phyloP scores from a whole-genome alignment of 345 rosid species.

The Aurinia saxatilis region DNA sequence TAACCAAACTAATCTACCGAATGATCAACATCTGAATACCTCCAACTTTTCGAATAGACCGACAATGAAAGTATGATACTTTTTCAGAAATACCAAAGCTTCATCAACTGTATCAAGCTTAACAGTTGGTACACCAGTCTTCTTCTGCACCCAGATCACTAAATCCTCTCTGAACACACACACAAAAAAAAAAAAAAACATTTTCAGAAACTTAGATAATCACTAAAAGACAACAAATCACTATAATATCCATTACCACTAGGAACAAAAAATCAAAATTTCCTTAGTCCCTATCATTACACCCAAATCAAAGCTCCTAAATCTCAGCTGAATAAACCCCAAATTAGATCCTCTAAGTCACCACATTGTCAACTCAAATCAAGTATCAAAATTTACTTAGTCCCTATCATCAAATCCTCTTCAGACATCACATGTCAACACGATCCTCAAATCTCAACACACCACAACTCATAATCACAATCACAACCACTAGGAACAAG shows the following conservation, averaged over 20 bases:
- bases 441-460: not conserved
- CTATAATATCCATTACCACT: not conserved
- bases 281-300: not conserved
- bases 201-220: not conserved
- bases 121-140: slow-evolving; percentile 58
- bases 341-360: too few species aligned
- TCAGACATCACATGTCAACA: slow-evolving; percentile 4
- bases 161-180: slow-evolving; percentile 56
- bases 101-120: slow-evolving; percentile 41
- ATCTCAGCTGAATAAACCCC: too few species aligned
- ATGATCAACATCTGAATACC: slow-evolving; percentile 35
- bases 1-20: not conserved
- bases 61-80: slow-evolving; percentile 42
- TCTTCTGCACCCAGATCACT: slow-evolving; percentile 78
- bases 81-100: slow-evolving; percentile 54
- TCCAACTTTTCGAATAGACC: slow-evolving; percentile 57
- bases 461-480: too few species aligned
- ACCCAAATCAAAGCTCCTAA: not conserved
- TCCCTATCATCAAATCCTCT: too few species aligned
- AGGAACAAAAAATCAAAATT: not conserved
- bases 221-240: not conserved
- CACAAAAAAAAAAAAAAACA: too few species aligned
- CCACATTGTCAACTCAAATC: too few species aligned
- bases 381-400: too few species aligned
- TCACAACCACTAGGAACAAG: not conserved